Percentiles rank a stretch among this genome's conserved stretches.
These are phyloP conservation scores for Tillandsia fasciculata DNA, from an alignment of 176 grass and related monocot genomes.

Conservation along the genomic window DNA sequence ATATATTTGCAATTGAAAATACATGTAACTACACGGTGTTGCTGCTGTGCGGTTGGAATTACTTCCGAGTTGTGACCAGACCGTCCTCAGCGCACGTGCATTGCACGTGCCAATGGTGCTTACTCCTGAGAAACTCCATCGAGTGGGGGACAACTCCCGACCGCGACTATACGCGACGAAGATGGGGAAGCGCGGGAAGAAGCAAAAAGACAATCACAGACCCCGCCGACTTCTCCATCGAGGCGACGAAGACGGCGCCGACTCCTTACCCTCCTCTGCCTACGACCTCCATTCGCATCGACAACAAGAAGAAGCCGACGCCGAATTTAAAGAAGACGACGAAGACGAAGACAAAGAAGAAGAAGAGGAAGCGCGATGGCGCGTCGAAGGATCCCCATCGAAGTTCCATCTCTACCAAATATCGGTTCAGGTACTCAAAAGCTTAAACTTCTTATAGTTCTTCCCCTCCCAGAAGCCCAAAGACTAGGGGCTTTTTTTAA, in stretches of 20 bases:
- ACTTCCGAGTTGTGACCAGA: no score
- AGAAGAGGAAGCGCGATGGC: constrained; percentile 4
- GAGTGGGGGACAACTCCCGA: no score
- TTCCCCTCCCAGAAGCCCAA: background rate
- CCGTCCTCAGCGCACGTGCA: no score
- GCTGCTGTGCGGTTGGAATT: no score
- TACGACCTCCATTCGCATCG: constrained; percentile 27
- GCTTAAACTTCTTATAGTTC: background rate
- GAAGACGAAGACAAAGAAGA: constrained; percentile 23
- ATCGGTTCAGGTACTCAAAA: constrained; percentile 56
- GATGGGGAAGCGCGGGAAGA: constrained; percentile 93
- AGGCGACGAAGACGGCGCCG: constrained; percentile 15
- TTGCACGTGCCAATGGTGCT: no score
- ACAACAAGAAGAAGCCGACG: constrained; percentile 23
- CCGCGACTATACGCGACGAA: background rate
- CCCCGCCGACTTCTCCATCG: constrained; percentile 19
- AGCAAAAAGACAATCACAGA: constrained; percentile 43
- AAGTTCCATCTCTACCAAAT: constrained; percentile 86
- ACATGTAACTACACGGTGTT: no score
- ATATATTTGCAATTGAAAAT: no score
- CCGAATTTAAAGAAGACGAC: constrained; percentile 19
- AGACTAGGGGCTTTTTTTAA: background rate
- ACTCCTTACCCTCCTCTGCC: constrained; percentile 42
- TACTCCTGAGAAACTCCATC: no score
- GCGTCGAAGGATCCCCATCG: constrained; percentile 28